A percentile compares a stretch with the other conserved stretches of the same genome.
Evolutionary conservation across 2,329 filamentous ascomycete species (phyloP).

Genomic region (Xylariaceae sp.): DNA sequence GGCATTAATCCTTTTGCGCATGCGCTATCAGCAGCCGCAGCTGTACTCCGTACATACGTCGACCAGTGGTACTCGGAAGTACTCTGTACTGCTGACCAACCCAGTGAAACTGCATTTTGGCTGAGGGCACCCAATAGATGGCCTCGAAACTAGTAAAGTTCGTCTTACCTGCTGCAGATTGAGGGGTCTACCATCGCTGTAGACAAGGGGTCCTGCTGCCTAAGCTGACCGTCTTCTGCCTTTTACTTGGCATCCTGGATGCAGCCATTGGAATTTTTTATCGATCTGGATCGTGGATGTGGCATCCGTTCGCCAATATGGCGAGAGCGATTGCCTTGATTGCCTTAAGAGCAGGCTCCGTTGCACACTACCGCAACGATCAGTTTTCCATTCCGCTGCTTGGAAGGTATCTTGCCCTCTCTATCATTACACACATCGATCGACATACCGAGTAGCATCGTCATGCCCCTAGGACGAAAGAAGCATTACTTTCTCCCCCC

Average conservation of each 20-base stretch:
- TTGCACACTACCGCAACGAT: neutral
- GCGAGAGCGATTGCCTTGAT: neutral
- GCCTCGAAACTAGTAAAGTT: too few species aligned
- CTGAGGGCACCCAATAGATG: neutral
- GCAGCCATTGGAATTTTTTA: too few species aligned
- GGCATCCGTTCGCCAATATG: neutral
- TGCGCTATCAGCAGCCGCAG: too few species aligned
- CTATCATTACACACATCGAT: neutral
- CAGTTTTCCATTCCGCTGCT: neutral
- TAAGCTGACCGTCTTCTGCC: neutral
- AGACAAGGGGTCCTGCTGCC: neutral
- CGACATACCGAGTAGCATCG: neutral
- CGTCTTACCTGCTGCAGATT: too few species aligned
- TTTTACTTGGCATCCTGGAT: too few species aligned
- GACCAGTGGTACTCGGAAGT: constrained; percentile 5
- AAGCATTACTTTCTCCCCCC: constrained; percentile 14
- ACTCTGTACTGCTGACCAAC: constrained; percentile 1
- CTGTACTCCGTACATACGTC: neutral
- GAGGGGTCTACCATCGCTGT: neutral
- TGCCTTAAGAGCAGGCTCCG: constrained; percentile 2
- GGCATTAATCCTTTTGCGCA: too few species aligned
- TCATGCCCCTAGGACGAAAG: constrained; percentile 9
- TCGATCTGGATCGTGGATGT: too few species aligned
- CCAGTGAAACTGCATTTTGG: neutral
- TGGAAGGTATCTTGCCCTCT: neutral